Conservation (phyloP, 257 asterid genomes). For the Solanum pennellii region DNA sequence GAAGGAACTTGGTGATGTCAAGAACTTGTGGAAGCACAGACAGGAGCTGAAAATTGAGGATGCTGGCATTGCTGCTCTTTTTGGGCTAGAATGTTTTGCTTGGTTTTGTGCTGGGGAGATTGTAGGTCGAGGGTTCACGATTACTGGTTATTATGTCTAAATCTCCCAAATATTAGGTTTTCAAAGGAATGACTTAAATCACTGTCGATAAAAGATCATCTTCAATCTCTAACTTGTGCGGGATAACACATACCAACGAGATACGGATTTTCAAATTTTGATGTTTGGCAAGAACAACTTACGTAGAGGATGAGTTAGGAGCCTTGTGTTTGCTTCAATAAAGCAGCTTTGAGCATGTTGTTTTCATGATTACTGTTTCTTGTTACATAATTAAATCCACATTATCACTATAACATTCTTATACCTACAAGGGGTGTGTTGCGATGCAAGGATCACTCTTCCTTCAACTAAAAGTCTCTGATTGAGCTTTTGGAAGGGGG, state of each 20-base stretch:
- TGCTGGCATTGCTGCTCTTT: slow-evolving; percentile 24
- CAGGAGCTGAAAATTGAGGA: slow-evolving; percentile 16
- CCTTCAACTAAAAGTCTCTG: not conserved
- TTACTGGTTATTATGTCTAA: slow-evolving; percentile 13
- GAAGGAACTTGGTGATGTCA: slow-evolving; percentile 14
- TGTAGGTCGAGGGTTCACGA: slow-evolving; percentile 14
- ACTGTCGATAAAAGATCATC: not conserved
- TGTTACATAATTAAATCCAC: not conserved
- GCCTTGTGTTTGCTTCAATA: not conserved
- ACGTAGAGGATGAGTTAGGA: not conserved
- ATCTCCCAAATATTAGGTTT: not conserved
- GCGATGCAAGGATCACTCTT: not conserved
- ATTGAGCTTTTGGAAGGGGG: not conserved
- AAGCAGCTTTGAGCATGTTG: not conserved
- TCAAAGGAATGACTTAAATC: not conserved
- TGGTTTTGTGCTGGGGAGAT: slow-evolving; percentile 23
- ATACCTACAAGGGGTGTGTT: not conserved
- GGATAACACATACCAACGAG: not conserved
- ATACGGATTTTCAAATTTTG: not conserved
- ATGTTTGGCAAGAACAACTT: not conserved
- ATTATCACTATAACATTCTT: not conserved
- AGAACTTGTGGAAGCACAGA: slow-evolving; percentile 11
- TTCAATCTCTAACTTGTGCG: not conserved
- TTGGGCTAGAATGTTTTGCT: slow-evolving; percentile 18
- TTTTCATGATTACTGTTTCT: not conserved